Conservation (phyloP, 805 yeast species). For the Cephaloascus albidus region DNA sequence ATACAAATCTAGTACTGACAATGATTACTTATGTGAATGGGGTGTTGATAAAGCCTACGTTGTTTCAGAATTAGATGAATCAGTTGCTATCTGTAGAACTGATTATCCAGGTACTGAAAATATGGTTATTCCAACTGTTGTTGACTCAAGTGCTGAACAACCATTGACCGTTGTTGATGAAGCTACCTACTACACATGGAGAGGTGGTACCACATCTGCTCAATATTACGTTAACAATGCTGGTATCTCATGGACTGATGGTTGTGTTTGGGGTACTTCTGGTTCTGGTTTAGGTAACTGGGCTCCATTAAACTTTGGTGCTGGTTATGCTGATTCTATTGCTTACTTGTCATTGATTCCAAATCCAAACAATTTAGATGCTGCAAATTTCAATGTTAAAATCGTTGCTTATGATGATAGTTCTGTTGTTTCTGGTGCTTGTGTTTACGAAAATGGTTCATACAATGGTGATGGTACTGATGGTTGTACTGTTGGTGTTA, state of each 20-base stretch:
- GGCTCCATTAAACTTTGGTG: conserved; percentile 95
- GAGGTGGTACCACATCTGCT: conserved; percentile 75
- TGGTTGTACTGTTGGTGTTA: conserved; percentile 93
- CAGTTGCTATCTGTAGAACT: conserved; percentile 91
- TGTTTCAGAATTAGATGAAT: conserved; percentile 49
- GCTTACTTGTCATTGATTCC: conserved; percentile 88
- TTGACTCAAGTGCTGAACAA: conserved; percentile 53
- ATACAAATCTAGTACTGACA: conserved; percentile 65
- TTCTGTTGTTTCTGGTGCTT: conserved; percentile 50
- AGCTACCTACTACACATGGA: conserved; percentile 72
- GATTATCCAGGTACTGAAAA: conserved; percentile 99
- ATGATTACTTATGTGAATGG: conserved; percentile 78
- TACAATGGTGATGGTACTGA: conserved; percentile 64
- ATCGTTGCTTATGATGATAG: conserved; percentile 67
- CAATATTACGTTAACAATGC: conserved; percentile 98
- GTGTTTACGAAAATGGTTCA: conserved; percentile 71
- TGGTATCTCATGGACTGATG: conserved; percentile 83
- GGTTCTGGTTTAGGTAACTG: conserved; percentile 90
- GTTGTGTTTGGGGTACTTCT: conserved; percentile 86
- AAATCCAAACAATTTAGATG: conserved; percentile 76
- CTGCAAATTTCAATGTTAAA: conserved; percentile 49
- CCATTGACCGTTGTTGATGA: conserved; percentile 77
- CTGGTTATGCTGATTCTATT: conserved; percentile 63
- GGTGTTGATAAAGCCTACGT: conserved; percentile 66
- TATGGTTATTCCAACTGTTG: conserved; percentile 91